phyloP scores from a whole-genome alignment of 1,284 basidiomycete species.

The Cystobasidium sp. region DNA sequence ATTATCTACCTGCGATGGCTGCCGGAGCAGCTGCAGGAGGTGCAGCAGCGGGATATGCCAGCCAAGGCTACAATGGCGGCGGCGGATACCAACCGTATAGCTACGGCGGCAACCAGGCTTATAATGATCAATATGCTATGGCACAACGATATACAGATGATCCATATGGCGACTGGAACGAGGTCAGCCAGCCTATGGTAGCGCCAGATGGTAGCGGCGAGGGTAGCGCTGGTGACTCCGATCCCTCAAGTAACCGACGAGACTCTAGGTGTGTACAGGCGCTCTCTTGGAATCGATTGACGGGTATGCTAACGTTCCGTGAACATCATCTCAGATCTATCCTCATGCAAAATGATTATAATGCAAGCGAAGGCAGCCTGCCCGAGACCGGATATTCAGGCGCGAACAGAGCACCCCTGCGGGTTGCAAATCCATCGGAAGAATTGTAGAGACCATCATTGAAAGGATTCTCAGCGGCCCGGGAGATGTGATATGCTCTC shows the following conservation, averaged over 20 bases:
- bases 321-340: constrained; percentile 15
- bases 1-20: neutral
- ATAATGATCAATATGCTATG: constrained; percentile 32
- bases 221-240: constrained; percentile 20
- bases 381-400: constrained; percentile 5
- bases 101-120: constrained; percentile 22
- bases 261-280: constrained; percentile 16
- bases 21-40: constrained; percentile 9
- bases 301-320: neutral
- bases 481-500: too few species aligned
- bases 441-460: neutral
- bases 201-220: constrained; percentile 27
- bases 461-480: neutral
- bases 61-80: neutral
- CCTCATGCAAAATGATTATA: constrained; percentile 35
- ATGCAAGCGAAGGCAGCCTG: constrained; percentile 26
- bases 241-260: constrained; percentile 13
- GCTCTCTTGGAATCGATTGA: neutral
- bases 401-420: constrained; percentile 12
- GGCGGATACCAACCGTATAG: constrained; percentile 5
- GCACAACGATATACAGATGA: constrained; percentile 33
- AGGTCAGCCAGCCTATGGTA: constrained; percentile 26
- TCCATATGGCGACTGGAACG: constrained; percentile 37
- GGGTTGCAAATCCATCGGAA: constrained; percentile 38
- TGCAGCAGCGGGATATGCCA: constrained; percentile 6